Base-by-base conservation (phyloP, 352 stramenopile species). In the Globisporangium solare region DNA sequence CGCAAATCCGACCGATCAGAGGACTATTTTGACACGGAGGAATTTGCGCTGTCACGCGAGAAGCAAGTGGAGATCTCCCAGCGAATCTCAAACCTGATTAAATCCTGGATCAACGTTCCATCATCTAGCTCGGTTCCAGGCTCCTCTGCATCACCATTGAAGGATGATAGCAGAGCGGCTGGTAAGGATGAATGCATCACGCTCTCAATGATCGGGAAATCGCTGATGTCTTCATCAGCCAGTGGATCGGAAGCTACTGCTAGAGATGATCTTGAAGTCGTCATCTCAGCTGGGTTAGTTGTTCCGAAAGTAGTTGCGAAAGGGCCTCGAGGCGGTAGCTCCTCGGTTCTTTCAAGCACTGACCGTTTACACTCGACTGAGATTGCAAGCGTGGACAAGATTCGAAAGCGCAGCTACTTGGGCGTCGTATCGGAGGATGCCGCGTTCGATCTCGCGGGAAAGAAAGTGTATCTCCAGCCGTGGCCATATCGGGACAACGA, bases 401-500 rank as follows among this genome's bases (percentile, higher is more conserved):
- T 94, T 51, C 85, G 85, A 31, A 92, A 91, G 59, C 74, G 81
- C 39, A 63, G 66, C 1, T 92, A 79, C 22, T 52, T 92, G 24
- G 85, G 76, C 0, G 48, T 56, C 0, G 67, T 92, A 13, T 74
- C 68, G 13, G 52, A 56, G 7, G 60, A 74, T 13, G 51, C 71
- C 42, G 53, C 46, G 13, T 64, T 79, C 6, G 75, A 88, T 47
- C 40, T 93, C 8, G 77, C 70, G 49, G 78, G 70, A 0, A 66
- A 74, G 20, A 55, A 68, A 1, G 67, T 94, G 21, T 92, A 89
- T 60, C 47, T 95, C 31, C 77, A 92, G 60, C 77, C 79, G 13
- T 95, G 83, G 83, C 81, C 85, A 12, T 89, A 90, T 37, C 79
- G 82, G 13, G 78, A 92, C 52, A 67, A 80, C 37, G 65, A 83